phyloP scores from a whole-genome alignment of 768 basidiomycete genomes.

The Pleurotus citrinopileatus region DNA sequence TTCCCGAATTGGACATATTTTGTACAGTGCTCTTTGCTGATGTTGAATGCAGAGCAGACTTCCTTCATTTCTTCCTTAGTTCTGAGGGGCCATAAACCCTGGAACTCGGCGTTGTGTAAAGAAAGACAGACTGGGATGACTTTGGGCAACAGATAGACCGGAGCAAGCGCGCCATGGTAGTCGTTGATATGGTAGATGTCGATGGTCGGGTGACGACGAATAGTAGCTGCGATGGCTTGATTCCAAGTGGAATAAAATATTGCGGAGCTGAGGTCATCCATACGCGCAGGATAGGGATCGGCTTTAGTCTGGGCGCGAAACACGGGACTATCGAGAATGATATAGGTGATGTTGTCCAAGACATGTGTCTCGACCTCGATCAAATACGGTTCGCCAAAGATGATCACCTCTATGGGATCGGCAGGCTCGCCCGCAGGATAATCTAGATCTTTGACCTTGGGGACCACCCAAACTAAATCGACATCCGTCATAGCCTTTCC shows the following conservation, averaged over 20 bases:
- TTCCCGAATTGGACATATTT: conserved; percentile 99
- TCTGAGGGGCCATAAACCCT: conserved; percentile 93
- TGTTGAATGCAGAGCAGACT: conserved; percentile 96
- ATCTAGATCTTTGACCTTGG: conserved; percentile 93
- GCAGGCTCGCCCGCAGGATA: conserved; percentile 90
- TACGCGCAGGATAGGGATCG: conserved; percentile 93
- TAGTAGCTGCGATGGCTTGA: conserved; percentile 90
- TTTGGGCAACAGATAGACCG: conserved; percentile 89
- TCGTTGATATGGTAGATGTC: conserved; percentile 96
- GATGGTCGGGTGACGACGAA: conserved; percentile 80
- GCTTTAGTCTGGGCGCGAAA: conserved; percentile 96
- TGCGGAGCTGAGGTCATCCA: conserved; percentile 95
- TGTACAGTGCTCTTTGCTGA: conserved; percentile 92
- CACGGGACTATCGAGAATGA: conserved; percentile 91
- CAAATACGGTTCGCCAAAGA: conserved; percentile 93
- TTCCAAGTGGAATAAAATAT: conserved; percentile 99
- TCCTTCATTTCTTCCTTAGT: conserved; percentile 99
- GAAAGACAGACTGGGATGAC: conserved; percentile 89
- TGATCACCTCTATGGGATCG: conserved; percentile 94
- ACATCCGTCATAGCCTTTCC: conserved; percentile 98
- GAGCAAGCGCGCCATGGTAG: conserved; percentile 90
- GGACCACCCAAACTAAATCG: conserved; percentile 90
- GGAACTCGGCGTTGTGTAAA: conserved; percentile 96
- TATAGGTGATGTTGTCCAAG: conserved; percentile 93
- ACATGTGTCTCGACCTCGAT: conserved; percentile 94